Base-by-base conservation (phyloP, 1,284 basidiomycete genomes). In the Puccinia brachypodii region DNA sequence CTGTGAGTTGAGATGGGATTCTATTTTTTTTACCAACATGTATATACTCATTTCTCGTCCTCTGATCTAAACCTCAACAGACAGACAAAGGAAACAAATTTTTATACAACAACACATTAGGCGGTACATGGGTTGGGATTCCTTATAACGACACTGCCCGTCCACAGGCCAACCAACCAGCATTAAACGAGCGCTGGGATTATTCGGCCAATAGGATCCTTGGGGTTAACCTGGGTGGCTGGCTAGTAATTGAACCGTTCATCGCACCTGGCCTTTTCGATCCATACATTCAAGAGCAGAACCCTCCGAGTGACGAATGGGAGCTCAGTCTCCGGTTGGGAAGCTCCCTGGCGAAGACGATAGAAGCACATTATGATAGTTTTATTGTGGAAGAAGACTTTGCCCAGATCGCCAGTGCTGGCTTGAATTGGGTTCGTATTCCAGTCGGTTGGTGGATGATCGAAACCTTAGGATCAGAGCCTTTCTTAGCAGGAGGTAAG, bases 361-460 rank as follows among this genome's bases (percentile, higher is more conserved):
- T 85, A 40, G 92, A 92, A 86, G 88, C 91, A 25, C 94, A 96
- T 86, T 95, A 95, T 86, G 88, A 90, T 76, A 93, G 92, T 0
- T 95, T 94, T 86, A 91, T 94, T 82, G 93, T 50, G 28, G 94
- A 96, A 86, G 87, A 92, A 85, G 95, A 96, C 87, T 92, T 97
- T 85, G 93, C 93, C 22, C 89, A 93, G 85, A 96, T 97, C 76
- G 94, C 93, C 19, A 92, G 90, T 4, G 94, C 95, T 3, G 95
- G 95, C 31, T 88, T 96, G 53, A 89, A 89, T 85, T 89, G 87
- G 86, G 85, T 88, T 72, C 84, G 87, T n/a, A 71, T 85, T 40
- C 84, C 83, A 33, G 73, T 84, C n/a, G 83, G 92, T 0, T 95
- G 89, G 87, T 96, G 95, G 94, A 92, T 92, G 16, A 91, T 96